phyloP scores from a whole-genome alignment of 345 rosid species.

The Eucalyptus lansdowneana region DNA sequence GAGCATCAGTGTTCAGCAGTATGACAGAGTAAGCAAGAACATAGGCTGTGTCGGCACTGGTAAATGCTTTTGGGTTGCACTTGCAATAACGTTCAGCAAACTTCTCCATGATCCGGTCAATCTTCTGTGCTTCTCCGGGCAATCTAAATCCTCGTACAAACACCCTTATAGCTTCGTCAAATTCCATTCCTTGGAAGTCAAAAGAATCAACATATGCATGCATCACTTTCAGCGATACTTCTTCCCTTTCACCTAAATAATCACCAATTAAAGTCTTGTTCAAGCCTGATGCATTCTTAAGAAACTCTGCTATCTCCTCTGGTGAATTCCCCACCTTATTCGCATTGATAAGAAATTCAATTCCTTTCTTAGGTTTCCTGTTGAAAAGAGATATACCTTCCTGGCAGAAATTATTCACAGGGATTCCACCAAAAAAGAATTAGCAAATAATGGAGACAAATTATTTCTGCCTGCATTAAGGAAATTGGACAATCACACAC shows the following conservation, averaged over 20 bases:
- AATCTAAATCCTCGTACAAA: conserved; percentile 86
- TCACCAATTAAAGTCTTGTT: conserved; percentile 89
- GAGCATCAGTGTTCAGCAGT: conserved; percentile 96
- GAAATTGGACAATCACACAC: conserved; percentile 11
- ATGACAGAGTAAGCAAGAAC: conserved; percentile 98
- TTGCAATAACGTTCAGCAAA: conserved; percentile 95
- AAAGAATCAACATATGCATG: conserved; percentile 96
- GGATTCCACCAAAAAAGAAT: conserved; percentile 8
- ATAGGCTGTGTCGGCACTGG: conserved; percentile 95
- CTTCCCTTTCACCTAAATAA: conserved; percentile 99
- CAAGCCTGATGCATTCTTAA: conserved; percentile 81
- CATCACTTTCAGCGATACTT: conserved; percentile 89
- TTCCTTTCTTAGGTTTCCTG: conserved; percentile 92
- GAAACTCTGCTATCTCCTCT: conserved; percentile 91
- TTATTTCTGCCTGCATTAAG: background rate
- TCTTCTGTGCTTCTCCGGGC: conserved; percentile 99
- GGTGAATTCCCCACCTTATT: conserved; percentile 90
- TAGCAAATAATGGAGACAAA: background rate
- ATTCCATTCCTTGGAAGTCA: conserved; percentile 79
- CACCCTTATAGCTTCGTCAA: conserved; percentile 91
- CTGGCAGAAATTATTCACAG: conserved; percentile 59
- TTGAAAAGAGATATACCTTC: conserved; percentile 99
- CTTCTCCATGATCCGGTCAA: conserved; percentile 98
- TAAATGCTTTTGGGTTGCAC: conserved; percentile 91
- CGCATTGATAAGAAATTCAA: conserved; percentile 90